Evolutionary conservation across 225 moss, liverwort and hornwort species (phyloP).

Genomic region (Sphagnum contortum): DNA sequence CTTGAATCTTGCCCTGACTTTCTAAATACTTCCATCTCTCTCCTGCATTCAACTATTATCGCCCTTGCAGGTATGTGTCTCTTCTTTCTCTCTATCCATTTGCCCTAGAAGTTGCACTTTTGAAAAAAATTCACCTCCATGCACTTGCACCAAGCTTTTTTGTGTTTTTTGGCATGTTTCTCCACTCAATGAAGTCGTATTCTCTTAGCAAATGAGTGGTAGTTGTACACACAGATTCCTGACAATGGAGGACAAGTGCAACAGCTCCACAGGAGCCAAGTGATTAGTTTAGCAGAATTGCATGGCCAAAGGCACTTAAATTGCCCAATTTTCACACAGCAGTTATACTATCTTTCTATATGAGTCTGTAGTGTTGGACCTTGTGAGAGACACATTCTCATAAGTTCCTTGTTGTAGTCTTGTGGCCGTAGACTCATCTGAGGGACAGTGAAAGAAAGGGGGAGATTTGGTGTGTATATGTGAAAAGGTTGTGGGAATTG

Average conservation of each 20-base stretch:
- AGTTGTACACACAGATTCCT: too few species aligned
- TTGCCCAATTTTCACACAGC: too few species aligned
- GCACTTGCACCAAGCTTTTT: not conserved
- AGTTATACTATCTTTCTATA: not conserved
- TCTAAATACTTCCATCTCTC: slow-evolving; percentile 71
- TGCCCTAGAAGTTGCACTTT: not conserved
- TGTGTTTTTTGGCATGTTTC: not conserved
- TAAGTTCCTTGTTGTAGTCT: not conserved
- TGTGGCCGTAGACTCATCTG: too few species aligned
- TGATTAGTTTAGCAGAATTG: too few species aligned
- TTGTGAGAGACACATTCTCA: not conserved
- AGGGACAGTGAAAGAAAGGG: too few species aligned
- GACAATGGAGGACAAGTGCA: too few species aligned
- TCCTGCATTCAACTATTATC: slow-evolving; percentile 67
- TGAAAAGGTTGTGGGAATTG: not conserved
- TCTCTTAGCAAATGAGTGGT: not conserved
- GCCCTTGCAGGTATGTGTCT: slow-evolving; percentile 46
- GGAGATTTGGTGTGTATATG: not conserved
- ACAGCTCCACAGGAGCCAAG: too few species aligned
- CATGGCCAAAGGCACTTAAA: too few species aligned
- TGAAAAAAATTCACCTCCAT: not conserved
- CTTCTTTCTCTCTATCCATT: not conserved
- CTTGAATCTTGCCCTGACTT: slow-evolving; percentile 47
- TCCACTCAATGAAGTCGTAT: not conserved
- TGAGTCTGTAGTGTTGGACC: not conserved